phyloP scores from a whole-genome alignment of 805 yeast genomes.

The Citeromyces nyonsensis region DNA sequence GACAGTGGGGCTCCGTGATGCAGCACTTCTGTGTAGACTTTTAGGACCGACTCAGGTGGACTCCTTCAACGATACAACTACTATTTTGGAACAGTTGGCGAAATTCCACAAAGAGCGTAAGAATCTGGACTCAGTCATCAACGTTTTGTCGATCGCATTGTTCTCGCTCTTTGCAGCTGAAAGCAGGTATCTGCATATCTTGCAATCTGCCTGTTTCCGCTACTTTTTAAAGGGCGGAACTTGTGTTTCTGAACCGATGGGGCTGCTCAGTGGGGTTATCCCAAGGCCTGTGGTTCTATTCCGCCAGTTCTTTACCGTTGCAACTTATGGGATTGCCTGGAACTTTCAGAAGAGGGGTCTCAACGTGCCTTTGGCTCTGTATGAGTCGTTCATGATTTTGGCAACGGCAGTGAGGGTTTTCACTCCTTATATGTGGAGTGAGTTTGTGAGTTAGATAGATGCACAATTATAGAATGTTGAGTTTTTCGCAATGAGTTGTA shows the following conservation, averaged over 20 bases:
- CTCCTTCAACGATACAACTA: conserved; percentile 40
- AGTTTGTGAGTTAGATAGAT: conserved; percentile 7
- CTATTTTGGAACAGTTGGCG: conserved; percentile 37
- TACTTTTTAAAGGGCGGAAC: conserved; percentile 80
- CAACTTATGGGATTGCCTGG: conserved; percentile 62
- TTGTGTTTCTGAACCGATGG: conserved; percentile 65
- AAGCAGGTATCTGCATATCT: conserved; percentile 38
- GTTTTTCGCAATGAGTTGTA: no score
- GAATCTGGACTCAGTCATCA: conserved; percentile 66
- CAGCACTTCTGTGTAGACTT: conserved; percentile 47
- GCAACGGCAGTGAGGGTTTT: conserved; percentile 66
- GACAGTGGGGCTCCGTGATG: conserved; percentile 93
- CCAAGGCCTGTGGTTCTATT: conserved; percentile 66
- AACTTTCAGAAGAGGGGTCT: conserved; percentile 57
- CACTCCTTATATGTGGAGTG: conserved; percentile 49
- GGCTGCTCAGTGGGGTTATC: conserved; percentile 66
- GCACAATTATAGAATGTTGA: no score
- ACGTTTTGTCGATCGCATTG: conserved; percentile 81
- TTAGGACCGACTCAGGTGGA: conserved; percentile 38
- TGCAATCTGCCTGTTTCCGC: conserved; percentile 80
- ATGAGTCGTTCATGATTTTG: conserved; percentile 53
- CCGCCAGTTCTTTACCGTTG: conserved; percentile 82
- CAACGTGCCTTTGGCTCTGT: conserved; percentile 56
- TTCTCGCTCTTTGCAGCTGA: conserved; percentile 88
- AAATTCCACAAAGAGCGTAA: conserved; percentile 73